Evolutionary conservation across 345 rosid species (phyloP).

Genomic region (Litchi chinensis): DNA sequence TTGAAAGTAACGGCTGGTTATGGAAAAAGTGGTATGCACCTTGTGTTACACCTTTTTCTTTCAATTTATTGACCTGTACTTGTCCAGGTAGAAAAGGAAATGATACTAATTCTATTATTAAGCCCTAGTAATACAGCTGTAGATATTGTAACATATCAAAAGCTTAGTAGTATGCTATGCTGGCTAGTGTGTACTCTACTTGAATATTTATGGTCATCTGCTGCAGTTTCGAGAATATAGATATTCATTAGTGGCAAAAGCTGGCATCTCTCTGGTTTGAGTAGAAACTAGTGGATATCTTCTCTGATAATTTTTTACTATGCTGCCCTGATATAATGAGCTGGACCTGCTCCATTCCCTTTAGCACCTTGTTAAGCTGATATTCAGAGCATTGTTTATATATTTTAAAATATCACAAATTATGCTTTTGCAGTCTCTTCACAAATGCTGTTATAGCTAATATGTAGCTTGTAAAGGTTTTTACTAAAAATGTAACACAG

Average conservation of each 20-base stretch:
- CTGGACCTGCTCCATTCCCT: neutral
- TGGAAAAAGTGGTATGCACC: slow-evolving; percentile 52
- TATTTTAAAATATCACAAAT: neutral
- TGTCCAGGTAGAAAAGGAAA: neutral
- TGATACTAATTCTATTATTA: neutral
- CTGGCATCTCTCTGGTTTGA: neutral
- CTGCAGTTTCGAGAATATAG: neutral
- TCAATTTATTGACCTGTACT: neutral
- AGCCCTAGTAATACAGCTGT: neutral
- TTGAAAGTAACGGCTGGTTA: slow-evolving; percentile 63
- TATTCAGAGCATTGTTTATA: neutral
- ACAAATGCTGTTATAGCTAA: neutral
- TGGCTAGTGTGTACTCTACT: neutral
- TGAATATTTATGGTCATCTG: neutral
- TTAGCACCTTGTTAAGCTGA: neutral
- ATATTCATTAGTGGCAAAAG: neutral
- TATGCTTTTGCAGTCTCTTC: neutral
- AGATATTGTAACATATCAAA: neutral
- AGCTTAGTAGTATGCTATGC: neutral
- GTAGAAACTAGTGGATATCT: neutral
- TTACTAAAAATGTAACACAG: neutral
- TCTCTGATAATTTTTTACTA: neutral
- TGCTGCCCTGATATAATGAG: neutral
- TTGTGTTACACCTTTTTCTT: neutral
- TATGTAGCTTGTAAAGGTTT: neutral